phyloP scores from a whole-genome alignment of 176 grass and related monocot species.

The Zoysia japonica region DNA sequence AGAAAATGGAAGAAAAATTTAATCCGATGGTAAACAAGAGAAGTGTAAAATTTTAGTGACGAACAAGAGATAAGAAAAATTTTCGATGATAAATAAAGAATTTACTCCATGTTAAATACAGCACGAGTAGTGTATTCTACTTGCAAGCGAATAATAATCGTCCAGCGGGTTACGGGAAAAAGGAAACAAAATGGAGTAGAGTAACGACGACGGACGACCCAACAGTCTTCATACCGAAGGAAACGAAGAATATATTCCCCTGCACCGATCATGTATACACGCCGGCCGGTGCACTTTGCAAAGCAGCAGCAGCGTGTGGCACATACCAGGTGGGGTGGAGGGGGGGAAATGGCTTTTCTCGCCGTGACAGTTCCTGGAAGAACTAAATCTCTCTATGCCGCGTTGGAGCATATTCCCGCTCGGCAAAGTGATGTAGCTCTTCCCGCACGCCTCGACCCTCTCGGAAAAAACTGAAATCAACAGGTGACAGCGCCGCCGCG shows the following conservation, averaged over 20 bases:
- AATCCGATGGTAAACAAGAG: too few relatives aligned
- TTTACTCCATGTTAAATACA: background rate
- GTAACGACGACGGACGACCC: background rate
- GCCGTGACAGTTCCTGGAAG: background rate
- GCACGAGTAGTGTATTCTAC: background rate
- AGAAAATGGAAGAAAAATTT: too few relatives aligned
- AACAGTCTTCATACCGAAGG: conserved; percentile 32
- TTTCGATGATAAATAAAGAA: too few relatives aligned
- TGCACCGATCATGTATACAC: conserved; percentile 8
- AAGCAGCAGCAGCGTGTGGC: background rate
- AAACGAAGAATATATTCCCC: conserved; percentile 45
- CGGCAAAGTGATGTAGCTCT: background rate
- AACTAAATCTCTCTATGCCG: background rate
- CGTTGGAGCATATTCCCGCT: background rate
- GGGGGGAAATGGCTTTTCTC: background rate
- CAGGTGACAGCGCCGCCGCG: background rate
- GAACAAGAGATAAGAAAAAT: too few relatives aligned
- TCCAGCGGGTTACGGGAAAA: background rate
- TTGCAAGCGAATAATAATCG: background rate
- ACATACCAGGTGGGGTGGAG: background rate
- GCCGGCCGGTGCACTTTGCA: background rate
- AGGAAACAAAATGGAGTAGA: background rate
- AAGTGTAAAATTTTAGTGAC: too few relatives aligned
- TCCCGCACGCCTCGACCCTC: background rate
- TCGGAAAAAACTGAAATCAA: background rate